A percentile compares a stretch with the other conserved stretches of the same genome.
Evolutionary conservation across 257 asterid species (phyloP).

Genomic region (Rauvolfia tetraphylla): DNA sequence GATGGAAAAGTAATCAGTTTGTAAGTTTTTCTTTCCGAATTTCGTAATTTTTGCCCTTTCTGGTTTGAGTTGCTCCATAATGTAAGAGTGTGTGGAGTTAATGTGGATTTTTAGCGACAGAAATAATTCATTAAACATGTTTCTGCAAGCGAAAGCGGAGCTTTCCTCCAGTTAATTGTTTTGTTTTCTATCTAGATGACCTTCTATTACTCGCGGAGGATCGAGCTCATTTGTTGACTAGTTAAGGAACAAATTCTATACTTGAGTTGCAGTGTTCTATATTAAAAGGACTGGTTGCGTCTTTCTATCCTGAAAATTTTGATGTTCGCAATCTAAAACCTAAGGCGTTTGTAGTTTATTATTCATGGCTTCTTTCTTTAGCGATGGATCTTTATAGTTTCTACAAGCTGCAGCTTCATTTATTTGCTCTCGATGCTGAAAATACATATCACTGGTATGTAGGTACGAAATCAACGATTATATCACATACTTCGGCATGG

Average conservation of each 20-base stretch:
- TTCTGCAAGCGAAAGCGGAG: background rate
- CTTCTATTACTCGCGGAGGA: background rate
- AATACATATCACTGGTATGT: background rate
- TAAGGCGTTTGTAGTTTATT: background rate
- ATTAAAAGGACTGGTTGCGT: background rate
- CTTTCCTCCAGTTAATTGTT: background rate
- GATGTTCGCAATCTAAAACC: background rate
- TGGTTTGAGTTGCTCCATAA: background rate
- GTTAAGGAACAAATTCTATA: background rate
- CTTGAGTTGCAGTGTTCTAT: background rate
- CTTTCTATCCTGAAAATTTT: background rate
- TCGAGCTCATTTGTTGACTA: background rate
- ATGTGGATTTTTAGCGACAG: background rate
- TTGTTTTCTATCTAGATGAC: background rate
- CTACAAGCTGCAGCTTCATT: background rate
- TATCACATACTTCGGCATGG: background rate
- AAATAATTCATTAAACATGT: background rate
- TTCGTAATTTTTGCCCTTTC: background rate
- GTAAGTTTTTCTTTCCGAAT: slow-evolving; percentile 19
- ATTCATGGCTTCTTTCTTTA: background rate
- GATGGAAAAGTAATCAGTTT: slow-evolving; percentile 20
- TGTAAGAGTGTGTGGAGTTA: background rate
- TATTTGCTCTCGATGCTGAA: background rate
- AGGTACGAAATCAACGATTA: background rate
- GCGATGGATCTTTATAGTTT: background rate